These are phyloP conservation scores for Scutellaria minor DNA, from an alignment of 257 asterid genomes.

Conservation along the genomic window DNA sequence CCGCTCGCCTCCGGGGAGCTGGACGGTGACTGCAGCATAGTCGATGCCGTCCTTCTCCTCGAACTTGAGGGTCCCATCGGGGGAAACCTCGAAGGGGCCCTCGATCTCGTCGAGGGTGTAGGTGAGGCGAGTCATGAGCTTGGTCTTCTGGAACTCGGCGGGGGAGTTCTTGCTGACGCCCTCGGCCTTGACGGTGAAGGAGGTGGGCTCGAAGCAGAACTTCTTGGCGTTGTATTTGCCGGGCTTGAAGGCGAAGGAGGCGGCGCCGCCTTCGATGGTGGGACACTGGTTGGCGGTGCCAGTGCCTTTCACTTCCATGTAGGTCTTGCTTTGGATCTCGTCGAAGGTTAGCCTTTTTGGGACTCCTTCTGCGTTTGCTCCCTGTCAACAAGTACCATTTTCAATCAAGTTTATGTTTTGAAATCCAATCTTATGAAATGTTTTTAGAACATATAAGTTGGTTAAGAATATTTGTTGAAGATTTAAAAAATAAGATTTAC, in stretches of 20 bases:
- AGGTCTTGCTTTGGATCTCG: constrained; percentile 93
- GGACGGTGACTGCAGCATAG: constrained; percentile 97
- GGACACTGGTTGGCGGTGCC: constrained; percentile 99
- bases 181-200: constrained; percentile 96
- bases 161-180: constrained; percentile 78
- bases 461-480: no score
- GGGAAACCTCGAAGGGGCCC: constrained; percentile 87
- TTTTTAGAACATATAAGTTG: no score
- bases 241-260: constrained; percentile 66
- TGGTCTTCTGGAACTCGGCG: constrained; percentile 87
- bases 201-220: constrained; percentile 93
- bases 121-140: constrained; percentile 99
- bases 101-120: constrained; percentile 98
- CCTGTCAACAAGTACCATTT: constrained; percentile 43
- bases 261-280: constrained; percentile 82
- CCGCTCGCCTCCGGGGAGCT: constrained; percentile 98
- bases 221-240: constrained; percentile 92
- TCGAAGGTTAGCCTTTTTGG: constrained; percentile 86
- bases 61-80: constrained; percentile 78
- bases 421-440: no score
- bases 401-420: no score
- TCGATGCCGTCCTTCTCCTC: constrained; percentile 98
- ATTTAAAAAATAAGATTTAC: no score
- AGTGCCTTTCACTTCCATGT: constrained; percentile 89
- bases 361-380: constrained; percentile 86